Evolutionary conservation across 2,329 filamentous ascomycete genomes (phyloP), one percentile per base, ranked within the genome.

Genomic region (Fusarium phyllophilum): DNA sequence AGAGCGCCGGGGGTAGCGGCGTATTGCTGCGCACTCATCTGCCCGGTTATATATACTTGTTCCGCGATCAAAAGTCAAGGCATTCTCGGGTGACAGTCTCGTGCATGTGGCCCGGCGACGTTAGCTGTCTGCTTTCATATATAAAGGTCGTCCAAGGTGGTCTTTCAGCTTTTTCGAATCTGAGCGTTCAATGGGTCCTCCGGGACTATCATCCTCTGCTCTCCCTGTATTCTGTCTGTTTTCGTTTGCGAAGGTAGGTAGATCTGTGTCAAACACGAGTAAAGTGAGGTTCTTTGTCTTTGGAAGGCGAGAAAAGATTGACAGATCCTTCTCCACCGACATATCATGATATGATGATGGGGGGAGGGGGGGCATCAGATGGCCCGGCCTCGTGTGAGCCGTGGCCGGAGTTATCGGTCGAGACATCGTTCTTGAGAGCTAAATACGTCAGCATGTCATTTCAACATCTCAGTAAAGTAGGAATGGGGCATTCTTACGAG

Each of bases 301-400:
- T 0, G n/a, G 18, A 1, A 26, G 49, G 3, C 49, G n/a, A 15
- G 8, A 22, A 4, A 36, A 20, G n/a, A 52, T 15, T 0, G 33
- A 17, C 4, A 36, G 5, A 7, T 34, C 11, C 5, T 13, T 22
- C 11, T 20, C n/a, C 10, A 52, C 13, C 12, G 4, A 1, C 18
- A 46, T 46, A 3, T 9, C 10, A 10, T 44, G 6, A 4, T 44
- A 44, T 0, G 15, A 17, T 12, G n/a, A 6, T 18, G 36, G 6
- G 5, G 26, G 26, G 26, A 6, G 26, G 7, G 26, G 36, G 14
- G 6, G 17, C 24, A 15, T 20, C 10, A 10, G 45, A 48, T 10
- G 45, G 20, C 14, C 20, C 45, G 5, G 26, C 20, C 8, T 20
- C 1, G 5, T 44, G 6, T 3, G 15, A 24, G 1, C n/a, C 14